A percentile compares a stretch with the other conserved stretches of the same genome.
phyloP scores from a whole-genome alignment of 192 early-diverging fungal genomes.

The Linnemannia schmuckeri region DNA sequence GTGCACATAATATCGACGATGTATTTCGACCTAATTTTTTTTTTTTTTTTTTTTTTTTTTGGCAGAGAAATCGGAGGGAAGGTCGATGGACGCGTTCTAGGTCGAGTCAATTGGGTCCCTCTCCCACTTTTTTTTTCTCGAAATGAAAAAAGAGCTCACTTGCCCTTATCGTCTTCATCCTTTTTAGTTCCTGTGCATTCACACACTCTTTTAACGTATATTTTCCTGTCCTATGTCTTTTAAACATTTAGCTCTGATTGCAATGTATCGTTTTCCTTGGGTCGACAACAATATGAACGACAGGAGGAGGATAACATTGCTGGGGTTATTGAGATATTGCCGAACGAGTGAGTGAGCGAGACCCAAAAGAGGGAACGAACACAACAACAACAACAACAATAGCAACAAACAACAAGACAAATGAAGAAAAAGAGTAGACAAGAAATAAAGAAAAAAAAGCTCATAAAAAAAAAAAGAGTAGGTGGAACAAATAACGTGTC shows the following conservation, averaged over 20 bases:
- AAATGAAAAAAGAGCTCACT: neutral
- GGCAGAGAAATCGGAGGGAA: neutral
- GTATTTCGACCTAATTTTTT: neutral
- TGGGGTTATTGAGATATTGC: slow-evolving; percentile 19
- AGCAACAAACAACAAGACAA: neutral
- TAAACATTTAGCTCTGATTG: neutral
- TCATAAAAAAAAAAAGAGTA: slow-evolving; percentile 1
- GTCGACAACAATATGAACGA: neutral
- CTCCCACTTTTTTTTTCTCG: neutral
- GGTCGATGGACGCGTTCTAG: neutral
- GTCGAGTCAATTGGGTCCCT: neutral
- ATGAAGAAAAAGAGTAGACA: neutral
- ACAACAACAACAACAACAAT: neutral
- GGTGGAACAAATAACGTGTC: slow-evolving; percentile 15
- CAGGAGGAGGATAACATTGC: neutral
- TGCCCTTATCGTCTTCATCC: neutral
- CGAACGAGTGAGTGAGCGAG: slow-evolving; percentile 27
- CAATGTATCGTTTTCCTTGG: neutral
- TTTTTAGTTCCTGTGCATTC: neutral
- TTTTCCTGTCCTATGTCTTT: neutral
- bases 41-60: neutral
- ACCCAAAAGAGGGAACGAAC: neutral
- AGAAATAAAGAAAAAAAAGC: neutral
- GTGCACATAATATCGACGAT: neutral
- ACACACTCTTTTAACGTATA: neutral